phyloP scores from a whole-genome alignment of 169 alveolate genomes.

The Neospora caninum region DNA sequence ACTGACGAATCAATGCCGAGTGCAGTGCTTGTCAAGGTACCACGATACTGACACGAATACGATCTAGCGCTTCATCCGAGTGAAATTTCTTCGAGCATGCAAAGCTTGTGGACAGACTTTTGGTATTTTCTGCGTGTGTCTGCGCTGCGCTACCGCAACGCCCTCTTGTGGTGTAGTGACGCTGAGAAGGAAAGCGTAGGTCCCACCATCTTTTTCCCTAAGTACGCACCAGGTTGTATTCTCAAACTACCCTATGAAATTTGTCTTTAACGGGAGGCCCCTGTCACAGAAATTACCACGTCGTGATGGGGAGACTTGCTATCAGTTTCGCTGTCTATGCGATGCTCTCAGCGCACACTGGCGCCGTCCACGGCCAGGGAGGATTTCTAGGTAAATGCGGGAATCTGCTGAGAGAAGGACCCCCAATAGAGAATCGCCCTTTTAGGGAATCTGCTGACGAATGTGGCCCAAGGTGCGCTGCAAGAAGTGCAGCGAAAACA shows the following conservation, averaged over 20 bases:
- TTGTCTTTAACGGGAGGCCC: not conserved
- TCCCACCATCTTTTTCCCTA: too few relatives aligned
- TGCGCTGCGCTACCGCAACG: too few relatives aligned
- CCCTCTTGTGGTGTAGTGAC: too few relatives aligned
- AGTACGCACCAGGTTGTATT: not conserved
- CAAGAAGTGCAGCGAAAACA: not conserved
- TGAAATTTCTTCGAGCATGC: too few relatives aligned
- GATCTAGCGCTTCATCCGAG: too few relatives aligned
- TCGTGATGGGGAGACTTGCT: not conserved
- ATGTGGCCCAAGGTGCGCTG: not conserved
- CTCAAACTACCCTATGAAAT: not conserved
- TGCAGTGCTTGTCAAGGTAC: too few relatives aligned
- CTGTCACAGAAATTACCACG: not conserved
- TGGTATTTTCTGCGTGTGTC: too few relatives aligned
- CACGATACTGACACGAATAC: too few relatives aligned
- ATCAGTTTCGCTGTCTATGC: not conserved
- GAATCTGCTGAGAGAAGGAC: not conserved
- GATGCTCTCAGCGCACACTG: not conserved
- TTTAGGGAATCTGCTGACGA: not conserved
- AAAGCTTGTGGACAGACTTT: too few relatives aligned
- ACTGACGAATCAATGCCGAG: too few relatives aligned
- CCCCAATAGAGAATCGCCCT: not conserved
- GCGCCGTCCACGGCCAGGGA: not conserved
- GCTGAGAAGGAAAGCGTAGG: too few relatives aligned
- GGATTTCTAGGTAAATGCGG: not conserved